Conservation (phyloP, 805 yeast genomes). For the Lachancea cidri region DNA sequence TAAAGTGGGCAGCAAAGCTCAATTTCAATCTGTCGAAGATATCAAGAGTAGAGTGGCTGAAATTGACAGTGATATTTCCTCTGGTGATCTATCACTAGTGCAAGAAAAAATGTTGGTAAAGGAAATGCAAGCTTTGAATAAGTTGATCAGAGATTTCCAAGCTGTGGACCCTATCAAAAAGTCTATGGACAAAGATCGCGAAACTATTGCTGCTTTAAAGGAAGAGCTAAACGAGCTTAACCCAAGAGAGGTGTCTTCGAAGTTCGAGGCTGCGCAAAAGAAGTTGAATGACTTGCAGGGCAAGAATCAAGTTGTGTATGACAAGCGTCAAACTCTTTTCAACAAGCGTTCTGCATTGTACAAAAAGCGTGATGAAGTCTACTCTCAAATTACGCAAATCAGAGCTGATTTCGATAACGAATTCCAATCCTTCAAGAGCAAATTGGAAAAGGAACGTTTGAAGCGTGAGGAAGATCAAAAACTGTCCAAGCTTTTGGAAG, state of each 20-base stretch:
- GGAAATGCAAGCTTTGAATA: slow-evolving; percentile 80
- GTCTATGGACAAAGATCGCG: slow-evolving; percentile 72
- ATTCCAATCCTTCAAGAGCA: slow-evolving; percentile 62
- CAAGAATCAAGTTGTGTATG: slow-evolving; percentile 54
- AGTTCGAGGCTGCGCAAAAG: slow-evolving; percentile 64
- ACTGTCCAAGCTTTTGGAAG: slow-evolving; percentile 41
- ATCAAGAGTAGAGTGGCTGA: slow-evolving; percentile 59
- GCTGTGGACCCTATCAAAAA: slow-evolving; percentile 69
- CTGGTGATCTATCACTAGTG: slow-evolving; percentile 78
- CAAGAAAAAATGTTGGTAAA: slow-evolving; percentile 83
- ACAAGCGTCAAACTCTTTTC: slow-evolving; percentile 59
- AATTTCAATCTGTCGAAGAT: slow-evolving; percentile 61
- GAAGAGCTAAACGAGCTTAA: slow-evolving; percentile 49
- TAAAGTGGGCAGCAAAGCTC: slow-evolving; percentile 40
- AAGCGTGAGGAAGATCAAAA: slow-evolving; percentile 53
- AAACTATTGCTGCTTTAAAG: slow-evolving; percentile 71
- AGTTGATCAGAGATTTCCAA: slow-evolving; percentile 72
- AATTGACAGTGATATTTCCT: slow-evolving; percentile 69
- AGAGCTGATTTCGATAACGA: slow-evolving; percentile 73
- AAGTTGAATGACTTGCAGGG: slow-evolving; percentile 62
- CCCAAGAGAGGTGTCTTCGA: slow-evolving; percentile 60
- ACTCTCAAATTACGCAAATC: slow-evolving; percentile 59
- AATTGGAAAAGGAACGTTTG: slow-evolving; percentile 69
- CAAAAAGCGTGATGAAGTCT: slow-evolving; percentile 63
- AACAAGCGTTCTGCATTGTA: slow-evolving; percentile 62